Evolutionary conservation across 108 stramenopile species (phyloP), one percentile per base, ranked within the genome.

Genomic region (Skeletonema tropicum): DNA sequence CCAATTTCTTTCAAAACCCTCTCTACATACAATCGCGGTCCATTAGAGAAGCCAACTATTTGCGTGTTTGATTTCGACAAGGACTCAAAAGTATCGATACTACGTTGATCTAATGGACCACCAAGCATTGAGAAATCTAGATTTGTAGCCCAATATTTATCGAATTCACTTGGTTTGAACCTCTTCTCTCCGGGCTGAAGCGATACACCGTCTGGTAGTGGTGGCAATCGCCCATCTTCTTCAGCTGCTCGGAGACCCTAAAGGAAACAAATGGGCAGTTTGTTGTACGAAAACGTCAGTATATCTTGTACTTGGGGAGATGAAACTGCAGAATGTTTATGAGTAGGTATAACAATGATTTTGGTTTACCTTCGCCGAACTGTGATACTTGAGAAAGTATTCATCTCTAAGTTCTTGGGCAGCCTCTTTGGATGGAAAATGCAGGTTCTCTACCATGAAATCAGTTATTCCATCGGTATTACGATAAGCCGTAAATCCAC

Each of bases 401-500:
- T 88, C 83, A 57, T 90, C 79, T 14, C 92, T 85, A 14, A 95
- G 21, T 11, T 32, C 30, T 57, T 78, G 77, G 55, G 94, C 94
- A 11, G 68, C 74, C 60, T 79, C 80, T 19, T 58, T 52, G 14
- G 63, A 65, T 17, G 65, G 62, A 70, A 95, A 93, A 38, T 84
- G 75, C 11, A 89, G 64, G 14, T 82, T 76, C 17, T 89, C 90
- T 13, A 88, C 75, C 94, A 95, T 95, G 85, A 88, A 91, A 33
- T 75, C 72, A 38, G 80, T 82, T 3, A 85, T 84, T 12, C 80
- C 85, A 17, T 85, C 76, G 10, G 85, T 86, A 64, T 93, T 95
- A 30, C 94, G 86, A 75, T 95, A 90, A 13, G 82, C 73, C 11
- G 90, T 90, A 76, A 95, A 95, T 26, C 92, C 94, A 45, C 29